These are phyloP conservation scores for Trichoderma orchidacearum DNA, from an alignment of 495 filamentous ascomycete genomes.

Conservation along the genomic window DNA sequence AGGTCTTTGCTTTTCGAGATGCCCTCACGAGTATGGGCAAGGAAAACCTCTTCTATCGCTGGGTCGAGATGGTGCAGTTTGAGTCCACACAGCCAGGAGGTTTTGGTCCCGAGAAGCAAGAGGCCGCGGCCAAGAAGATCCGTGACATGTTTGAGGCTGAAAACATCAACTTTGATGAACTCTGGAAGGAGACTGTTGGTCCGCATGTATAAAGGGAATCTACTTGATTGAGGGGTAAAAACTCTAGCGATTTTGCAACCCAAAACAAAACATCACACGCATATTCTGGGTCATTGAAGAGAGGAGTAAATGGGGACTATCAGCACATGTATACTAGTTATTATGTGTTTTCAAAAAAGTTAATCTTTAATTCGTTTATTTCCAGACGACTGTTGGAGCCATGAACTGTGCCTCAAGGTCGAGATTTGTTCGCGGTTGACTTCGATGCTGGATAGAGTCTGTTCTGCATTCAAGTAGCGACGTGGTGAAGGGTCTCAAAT, in stretches of 20 bases:
- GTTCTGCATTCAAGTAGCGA: no score
- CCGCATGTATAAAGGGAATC: conserved; percentile 16
- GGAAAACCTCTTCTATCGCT: conserved; percentile 71
- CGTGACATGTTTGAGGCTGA: conserved; percentile 53
- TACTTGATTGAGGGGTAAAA: no score
- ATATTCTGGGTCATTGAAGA: no score
- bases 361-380: not conserved
- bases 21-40: conserved; percentile 57
- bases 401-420: no score
- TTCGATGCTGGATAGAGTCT: no score
- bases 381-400: no score
- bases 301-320: not conserved
- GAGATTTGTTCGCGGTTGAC: no score
- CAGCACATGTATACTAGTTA: not conserved
- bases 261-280: no score
- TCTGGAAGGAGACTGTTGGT: conserved; percentile 60
- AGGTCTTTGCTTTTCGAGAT: conserved; percentile 60
- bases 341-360: not conserved
- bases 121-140: conserved; percentile 46
- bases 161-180: conserved; percentile 61
- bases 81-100: conserved; percentile 62
- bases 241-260: no score
- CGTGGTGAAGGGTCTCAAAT: no score
- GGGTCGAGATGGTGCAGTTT: conserved; percentile 75
- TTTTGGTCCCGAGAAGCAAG: conserved; percentile 55